These are phyloP conservation scores for Nidularia sp. DNA, from an alignment of 768 basidiomycete species.

Conservation along the genomic window DNA sequence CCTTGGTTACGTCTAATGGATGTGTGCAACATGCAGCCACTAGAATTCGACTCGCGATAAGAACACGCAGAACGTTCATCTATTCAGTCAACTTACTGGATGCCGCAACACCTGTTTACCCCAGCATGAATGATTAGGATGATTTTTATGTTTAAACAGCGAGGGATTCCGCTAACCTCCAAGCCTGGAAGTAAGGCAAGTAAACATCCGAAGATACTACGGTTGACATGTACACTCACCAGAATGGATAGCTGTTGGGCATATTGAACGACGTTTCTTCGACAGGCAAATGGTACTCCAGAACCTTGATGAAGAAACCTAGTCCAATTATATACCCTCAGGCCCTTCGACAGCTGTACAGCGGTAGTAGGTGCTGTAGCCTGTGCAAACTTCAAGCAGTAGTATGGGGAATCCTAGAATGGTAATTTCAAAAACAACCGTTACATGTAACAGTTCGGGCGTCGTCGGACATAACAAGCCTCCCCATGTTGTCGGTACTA, in stretches of 20 bases:
- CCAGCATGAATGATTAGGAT: neutral
- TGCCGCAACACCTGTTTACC: constrained; percentile 50
- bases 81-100: constrained; percentile 40
- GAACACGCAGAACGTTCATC: neutral
- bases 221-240: constrained; percentile 24
- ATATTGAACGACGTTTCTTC: constrained; percentile 18
- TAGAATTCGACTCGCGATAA: constrained; percentile 15
- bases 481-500: too few species aligned
- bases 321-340: constrained; percentile 8
- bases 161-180: constrained; percentile 40
- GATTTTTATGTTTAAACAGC: neutral
- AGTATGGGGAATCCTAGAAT: neutral
- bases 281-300: constrained; percentile 8
- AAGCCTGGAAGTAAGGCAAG: constrained; percentile 35
- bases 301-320: constrained; percentile 14
- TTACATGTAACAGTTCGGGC: neutral
- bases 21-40: constrained; percentile 83
- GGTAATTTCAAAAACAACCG: neutral
- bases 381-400: neutral
- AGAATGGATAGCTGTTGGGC: constrained; percentile 44
- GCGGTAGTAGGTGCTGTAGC: neutral
- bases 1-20: constrained; percentile 83
- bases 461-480: neutral
- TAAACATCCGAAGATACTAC: constrained; percentile 4
- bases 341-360: neutral